Percentiles rank a stretch among this genome's conserved stretches.
Evolutionary conservation across 495 filamentous ascomycete genomes (phyloP).

Genomic region (Lophiotrema nucula): DNA sequence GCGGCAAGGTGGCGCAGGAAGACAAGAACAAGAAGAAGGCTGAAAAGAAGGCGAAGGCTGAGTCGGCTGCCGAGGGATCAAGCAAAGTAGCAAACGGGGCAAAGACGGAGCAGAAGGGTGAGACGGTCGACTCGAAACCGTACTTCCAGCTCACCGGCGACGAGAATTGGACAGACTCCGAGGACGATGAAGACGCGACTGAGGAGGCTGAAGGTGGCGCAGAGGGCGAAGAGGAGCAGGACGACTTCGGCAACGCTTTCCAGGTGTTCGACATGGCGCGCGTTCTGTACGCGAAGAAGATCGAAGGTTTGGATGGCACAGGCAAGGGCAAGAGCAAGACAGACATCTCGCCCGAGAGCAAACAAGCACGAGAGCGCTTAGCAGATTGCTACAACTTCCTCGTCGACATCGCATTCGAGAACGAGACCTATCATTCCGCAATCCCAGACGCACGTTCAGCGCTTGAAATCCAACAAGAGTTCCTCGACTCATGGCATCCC

Average conservation of each 20-base stretch:
- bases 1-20: constrained; percentile 70
- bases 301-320: constrained; percentile 46
- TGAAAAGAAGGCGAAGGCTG: constrained; percentile 45
- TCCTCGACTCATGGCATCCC: constrained; percentile 76
- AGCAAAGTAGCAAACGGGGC: constrained; percentile 7
- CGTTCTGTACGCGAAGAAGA: constrained; percentile 65
- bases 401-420: constrained; percentile 91
- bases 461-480: constrained; percentile 68
- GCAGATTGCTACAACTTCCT: constrained; percentile 90
- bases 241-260: constrained; percentile 72
- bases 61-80: constrained; percentile 15
- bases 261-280: constrained; percentile 90
- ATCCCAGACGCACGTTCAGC: constrained; percentile 74
- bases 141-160: constrained; percentile 92
- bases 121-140: constrained; percentile 54
- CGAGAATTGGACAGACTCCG: constrained; percentile 79
- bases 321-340: constrained; percentile 55
- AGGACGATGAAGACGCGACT: constrained; percentile 75
- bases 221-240: constrained; percentile 79
- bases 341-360: constrained; percentile 40
- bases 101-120: constrained; percentile 21
- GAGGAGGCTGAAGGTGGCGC: constrained; percentile 48
- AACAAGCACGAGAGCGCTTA: constrained; percentile 73
- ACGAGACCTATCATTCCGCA: constrained; percentile 80
- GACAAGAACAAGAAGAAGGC: constrained; percentile 45